Conservation (phyloP, 2,329 filamentous ascomycete species). For the Fusarium sublunatum region DNA sequence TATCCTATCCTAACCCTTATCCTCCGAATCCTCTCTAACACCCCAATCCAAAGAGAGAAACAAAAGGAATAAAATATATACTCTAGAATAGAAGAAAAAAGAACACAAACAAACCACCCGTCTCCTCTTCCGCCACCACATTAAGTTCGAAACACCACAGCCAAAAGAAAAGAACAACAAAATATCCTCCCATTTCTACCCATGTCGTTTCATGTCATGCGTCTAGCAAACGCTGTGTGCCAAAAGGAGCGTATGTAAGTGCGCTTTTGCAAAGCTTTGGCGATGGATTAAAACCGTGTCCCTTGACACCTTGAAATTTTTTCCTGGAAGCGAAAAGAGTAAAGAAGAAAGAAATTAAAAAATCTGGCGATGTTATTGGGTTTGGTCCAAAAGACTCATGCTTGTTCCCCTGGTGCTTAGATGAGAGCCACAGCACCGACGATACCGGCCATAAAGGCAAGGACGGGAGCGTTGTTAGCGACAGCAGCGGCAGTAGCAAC, state of each 20-base stretch:
- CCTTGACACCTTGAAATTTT: slow-evolving; percentile 12
- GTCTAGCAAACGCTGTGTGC: slow-evolving; percentile 7
- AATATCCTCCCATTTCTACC: slow-evolving; percentile 11
- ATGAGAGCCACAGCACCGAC: slow-evolving; percentile 54
- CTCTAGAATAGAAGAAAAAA: slow-evolving; percentile 23
- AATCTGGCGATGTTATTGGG: slow-evolving; percentile 17
- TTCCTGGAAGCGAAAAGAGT: slow-evolving; percentile 26
- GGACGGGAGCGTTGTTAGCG: slow-evolving; percentile 49
- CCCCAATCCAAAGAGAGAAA: background rate
- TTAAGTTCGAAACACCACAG: slow-evolving; percentile 13
- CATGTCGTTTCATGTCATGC: slow-evolving; percentile 9
- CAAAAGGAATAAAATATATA: slow-evolving; percentile 30
- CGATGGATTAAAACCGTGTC: slow-evolving; percentile 31
- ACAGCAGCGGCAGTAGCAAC: slow-evolving; percentile 48
- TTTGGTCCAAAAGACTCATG: background rate
- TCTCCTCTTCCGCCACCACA: slow-evolving; percentile 22
- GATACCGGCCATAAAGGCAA: slow-evolving; percentile 54
- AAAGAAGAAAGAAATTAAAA: slow-evolving; percentile 13
- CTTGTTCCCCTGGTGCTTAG: slow-evolving; percentile 35
- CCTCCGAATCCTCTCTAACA: slow-evolving; percentile 2
- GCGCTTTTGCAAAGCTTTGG: slow-evolving; percentile 12
- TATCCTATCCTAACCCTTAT: slow-evolving; percentile 7
- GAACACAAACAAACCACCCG: slow-evolving; percentile 8
- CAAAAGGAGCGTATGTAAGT: slow-evolving; percentile 30
- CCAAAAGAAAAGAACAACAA: slow-evolving; percentile 2